These are phyloP conservation scores for Irpex sp. DNA, from an alignment of 1,284 basidiomycete genomes.

Conservation along the genomic window DNA sequence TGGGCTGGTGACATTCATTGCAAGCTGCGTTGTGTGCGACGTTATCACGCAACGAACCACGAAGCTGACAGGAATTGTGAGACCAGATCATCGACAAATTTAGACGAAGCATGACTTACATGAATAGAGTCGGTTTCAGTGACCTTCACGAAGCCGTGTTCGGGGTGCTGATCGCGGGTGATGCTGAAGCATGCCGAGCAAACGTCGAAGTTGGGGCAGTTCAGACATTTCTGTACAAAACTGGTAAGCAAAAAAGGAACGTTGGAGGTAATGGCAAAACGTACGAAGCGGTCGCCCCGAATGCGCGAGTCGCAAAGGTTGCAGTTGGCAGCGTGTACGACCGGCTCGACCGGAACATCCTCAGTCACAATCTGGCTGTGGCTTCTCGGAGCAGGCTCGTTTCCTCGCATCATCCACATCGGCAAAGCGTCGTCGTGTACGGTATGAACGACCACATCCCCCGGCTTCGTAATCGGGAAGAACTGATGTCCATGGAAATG, in stretches of 20 bases:
- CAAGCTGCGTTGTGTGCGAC: conserved; percentile 23
- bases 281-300: conserved; percentile 53
- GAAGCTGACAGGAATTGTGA: conserved; percentile 10
- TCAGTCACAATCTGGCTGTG: conserved; percentile 7
- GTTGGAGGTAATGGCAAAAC: background rate
- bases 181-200: conserved; percentile 73
- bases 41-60: conserved; percentile 13
- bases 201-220: conserved; percentile 74
- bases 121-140: conserved; percentile 51
- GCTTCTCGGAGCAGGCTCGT: background rate
- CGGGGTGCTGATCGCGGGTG: conserved; percentile 66
- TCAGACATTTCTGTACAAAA: conserved; percentile 55
- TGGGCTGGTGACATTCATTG: conserved; percentile 44
- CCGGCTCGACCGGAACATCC: conserved; percentile 17
- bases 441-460: conserved; percentile 58
- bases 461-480: conserved; percentile 58
- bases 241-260: background rate
- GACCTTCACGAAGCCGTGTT: conserved; percentile 72
- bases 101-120: conserved; percentile 28
- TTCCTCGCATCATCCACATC: background rate
- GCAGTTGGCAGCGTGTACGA: conserved; percentile 58
- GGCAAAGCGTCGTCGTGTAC: conserved; percentile 39
- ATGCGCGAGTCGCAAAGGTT: conserved; percentile 73
- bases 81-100: background rate
- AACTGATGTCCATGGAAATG: conserved; percentile 47